phyloP scores from a whole-genome alignment of 225 moss, liverwort and hornwort genomes.

The Rhytidiadelphus loreus region DNA sequence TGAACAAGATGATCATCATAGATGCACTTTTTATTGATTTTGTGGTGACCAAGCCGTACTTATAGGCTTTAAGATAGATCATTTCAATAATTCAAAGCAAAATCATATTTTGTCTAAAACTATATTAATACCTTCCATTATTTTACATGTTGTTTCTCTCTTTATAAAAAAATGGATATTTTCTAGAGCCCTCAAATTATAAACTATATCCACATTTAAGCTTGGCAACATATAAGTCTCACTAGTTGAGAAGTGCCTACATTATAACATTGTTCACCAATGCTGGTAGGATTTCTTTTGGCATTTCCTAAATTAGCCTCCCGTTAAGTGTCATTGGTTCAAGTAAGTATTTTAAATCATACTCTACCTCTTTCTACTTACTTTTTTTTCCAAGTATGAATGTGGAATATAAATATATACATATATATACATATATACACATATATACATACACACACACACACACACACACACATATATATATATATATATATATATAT shows the following conservation, averaged over 20 bases:
- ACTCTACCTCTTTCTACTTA: too few relatives aligned
- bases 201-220: fast-evolving
- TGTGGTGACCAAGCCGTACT: fast-evolving
- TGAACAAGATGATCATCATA: background rate
- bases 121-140: background rate
- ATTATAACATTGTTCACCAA: background rate
- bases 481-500: too few relatives aligned
- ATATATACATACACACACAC: too few relatives aligned
- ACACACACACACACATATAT: too few relatives aligned
- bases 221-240: background rate
- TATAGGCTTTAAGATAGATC: background rate
- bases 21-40: background rate
- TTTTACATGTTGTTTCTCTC: background rate
- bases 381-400: too few relatives aligned
- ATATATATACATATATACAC: too few relatives aligned
- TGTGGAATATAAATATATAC: too few relatives aligned
- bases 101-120: background rate
- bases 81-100: background rate
- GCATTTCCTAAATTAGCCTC: fast-evolving
- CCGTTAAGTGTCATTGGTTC: background rate
- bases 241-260: fast-evolving
- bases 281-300: fast-evolving
- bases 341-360: too few relatives aligned
- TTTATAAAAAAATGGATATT: background rate
- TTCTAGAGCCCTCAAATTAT: background rate